Base-by-base conservation (phyloP, 2,329 filamentous ascomycete species). In the Gliomastix tumulicola region DNA sequence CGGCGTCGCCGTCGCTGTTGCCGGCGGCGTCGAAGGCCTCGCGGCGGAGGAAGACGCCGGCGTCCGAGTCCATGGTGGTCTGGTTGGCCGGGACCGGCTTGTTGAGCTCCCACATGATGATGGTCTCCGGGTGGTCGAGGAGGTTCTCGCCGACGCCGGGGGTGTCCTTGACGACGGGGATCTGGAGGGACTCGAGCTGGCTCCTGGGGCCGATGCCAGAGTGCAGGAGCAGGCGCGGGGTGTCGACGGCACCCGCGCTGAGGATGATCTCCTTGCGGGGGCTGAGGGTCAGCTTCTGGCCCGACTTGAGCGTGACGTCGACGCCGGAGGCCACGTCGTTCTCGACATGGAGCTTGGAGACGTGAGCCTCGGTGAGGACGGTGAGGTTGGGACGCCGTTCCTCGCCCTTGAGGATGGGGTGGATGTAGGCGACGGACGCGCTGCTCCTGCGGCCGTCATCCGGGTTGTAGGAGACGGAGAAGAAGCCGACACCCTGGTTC, bases 21-120 rank as follows among this genome's bases (percentile, higher is more conserved):
- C 71, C 69, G 7, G 64, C 58, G 3, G 86, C 84, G 53, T 89
- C 79, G 49, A 76, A 68, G 12, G 70, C 56, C 60, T 94, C 80
- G 41, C 87, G 84, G 43, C 88, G 85, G 39, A 94, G 69, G 73
- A 94, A 94, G 54, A 92, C 84, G 44, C 85, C 86, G 4, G 86
- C 86, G 55, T 95, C 88, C 18, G 83, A 94, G 65, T 92, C 85
- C 84, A 90, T 90, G 53, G 85, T 90, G 34, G 86, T 92, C 67
- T 89, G 83, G 64, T 88, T 84, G 33, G 71, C 64, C 12, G 85
- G 85, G 3, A 70, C 84, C 21, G 83, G 82, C 56, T 76, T 78
- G 64, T 87, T 87, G 49, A 94, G 75, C 65, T 92, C 85, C 82
- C 84, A 76, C 58, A 76, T 74, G 54, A 76, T 74, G 51, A 76